A percentile compares a stretch with the other conserved stretches of the same genome.
Conservation (phyloP, 202 grass and related monocot genomes). For the Carex arenaria region DNA sequence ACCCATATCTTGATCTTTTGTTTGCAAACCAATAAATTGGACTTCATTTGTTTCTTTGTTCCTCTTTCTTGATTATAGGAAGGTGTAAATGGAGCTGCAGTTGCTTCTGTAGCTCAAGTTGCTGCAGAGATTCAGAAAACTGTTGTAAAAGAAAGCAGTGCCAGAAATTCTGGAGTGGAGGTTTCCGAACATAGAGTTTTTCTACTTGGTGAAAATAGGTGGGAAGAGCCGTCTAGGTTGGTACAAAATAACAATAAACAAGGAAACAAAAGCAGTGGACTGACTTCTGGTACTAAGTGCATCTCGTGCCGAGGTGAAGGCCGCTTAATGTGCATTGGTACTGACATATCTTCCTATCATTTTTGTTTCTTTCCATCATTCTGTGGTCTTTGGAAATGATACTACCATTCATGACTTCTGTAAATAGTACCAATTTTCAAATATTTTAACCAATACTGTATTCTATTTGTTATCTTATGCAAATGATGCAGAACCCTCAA, state of each 20-base stretch:
- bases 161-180: constrained; percentile 25
- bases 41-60: neutral
- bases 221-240: constrained; percentile 81
- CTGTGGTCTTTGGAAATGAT: neutral
- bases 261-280: neutral
- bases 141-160: constrained; percentile 40
- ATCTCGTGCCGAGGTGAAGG: constrained; percentile 77
- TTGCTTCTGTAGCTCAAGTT: constrained; percentile 39
- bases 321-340: constrained; percentile 72
- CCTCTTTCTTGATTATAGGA: constrained; percentile 29
- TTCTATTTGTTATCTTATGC: neutral
- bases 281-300: constrained; percentile 40
- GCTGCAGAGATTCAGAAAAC: constrained; percentile 46
- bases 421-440: neutral
- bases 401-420: neutral
- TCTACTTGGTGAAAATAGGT: constrained; percentile 92
- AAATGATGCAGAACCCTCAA: neutral
- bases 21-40: neutral
- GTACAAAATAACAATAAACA: constrained; percentile 38
- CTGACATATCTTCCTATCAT: neutral
- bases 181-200: constrained; percentile 55
- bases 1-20: neutral
- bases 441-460: neutral
- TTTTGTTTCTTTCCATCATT: neutral
- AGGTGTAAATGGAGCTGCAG: constrained; percentile 55